Conservation (phyloP, 805 yeast species). For the Clavispora carvajalis region DNA sequence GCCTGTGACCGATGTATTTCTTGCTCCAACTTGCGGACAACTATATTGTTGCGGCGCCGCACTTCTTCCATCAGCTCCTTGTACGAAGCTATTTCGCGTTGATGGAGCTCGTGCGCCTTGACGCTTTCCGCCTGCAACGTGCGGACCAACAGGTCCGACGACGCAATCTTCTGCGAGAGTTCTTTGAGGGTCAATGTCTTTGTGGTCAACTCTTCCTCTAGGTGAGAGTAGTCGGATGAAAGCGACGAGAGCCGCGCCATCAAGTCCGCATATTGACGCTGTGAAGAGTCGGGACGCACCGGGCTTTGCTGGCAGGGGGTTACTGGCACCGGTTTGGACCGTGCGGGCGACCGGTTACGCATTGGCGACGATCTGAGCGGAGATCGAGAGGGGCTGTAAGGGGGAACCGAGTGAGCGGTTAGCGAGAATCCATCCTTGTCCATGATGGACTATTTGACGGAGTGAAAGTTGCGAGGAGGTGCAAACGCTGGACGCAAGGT, state of each 20-base stretch:
- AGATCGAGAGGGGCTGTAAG: conserved; percentile 1
- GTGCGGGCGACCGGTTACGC: background rate
- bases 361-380: conserved; percentile 2
- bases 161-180: conserved; percentile 20
- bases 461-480: background rate
- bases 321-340: background rate
- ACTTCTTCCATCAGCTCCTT: conserved; percentile 29
- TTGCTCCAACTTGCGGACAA: conserved; percentile 15
- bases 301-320: background rate
- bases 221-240: conserved; percentile 22
- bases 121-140: conserved; percentile 24
- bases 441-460: no score
- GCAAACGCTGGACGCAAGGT: no score
- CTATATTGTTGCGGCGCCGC: conserved; percentile 16
- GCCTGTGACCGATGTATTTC: conserved; percentile 4
- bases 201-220: conserved; percentile 26
- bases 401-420: background rate
- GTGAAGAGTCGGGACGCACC: conserved; percentile 5
- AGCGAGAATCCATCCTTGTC: background rate
- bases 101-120: conserved; percentile 23
- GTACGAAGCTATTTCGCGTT: conserved; percentile 27
- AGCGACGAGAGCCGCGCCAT: conserved; percentile 22
- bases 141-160: conserved; percentile 25
- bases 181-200: conserved; percentile 23
- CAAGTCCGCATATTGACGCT: conserved; percentile 28